These are phyloP conservation scores for Candida albicans DNA, from an alignment of 1,139 yeast species.

Conservation along the genomic window DNA sequence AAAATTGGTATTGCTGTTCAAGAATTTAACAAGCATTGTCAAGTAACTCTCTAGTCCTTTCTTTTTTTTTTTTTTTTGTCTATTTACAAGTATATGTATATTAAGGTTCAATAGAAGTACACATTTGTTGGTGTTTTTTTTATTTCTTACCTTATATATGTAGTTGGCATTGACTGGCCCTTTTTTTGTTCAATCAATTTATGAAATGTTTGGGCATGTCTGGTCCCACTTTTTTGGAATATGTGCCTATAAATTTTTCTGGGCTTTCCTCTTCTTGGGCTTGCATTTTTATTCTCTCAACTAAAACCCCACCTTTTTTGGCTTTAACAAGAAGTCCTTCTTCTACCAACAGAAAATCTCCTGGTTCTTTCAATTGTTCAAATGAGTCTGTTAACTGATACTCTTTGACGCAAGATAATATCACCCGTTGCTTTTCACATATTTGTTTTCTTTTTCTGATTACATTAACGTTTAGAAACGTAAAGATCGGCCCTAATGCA, in stretches of 20 bases:
- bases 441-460: slow-evolving; percentile 28
- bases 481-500: slow-evolving; percentile 60
- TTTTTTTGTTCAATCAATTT: slow-evolving; percentile 3
- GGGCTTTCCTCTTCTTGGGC: slow-evolving; percentile 51
- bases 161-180: neutral
- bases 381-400: neutral
- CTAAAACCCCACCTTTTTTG: slow-evolving; percentile 39
- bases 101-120: no score
- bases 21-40: slow-evolving; percentile 68
- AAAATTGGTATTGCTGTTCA: slow-evolving; percentile 79
- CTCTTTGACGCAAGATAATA: slow-evolving; percentile 36
- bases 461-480: slow-evolving; percentile 41
- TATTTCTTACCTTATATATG: slow-evolving; percentile 5
- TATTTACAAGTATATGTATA: neutral
- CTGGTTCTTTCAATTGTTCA: slow-evolving; percentile 26
- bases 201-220: slow-evolving; percentile 13
- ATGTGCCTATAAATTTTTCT: slow-evolving; percentile 10
- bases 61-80: slow-evolving; percentile 2
- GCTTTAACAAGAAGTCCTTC: slow-evolving; percentile 41
- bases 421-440: slow-evolving; percentile 43
- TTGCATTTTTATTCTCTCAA: slow-evolving; percentile 49
- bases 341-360: slow-evolving; percentile 37
- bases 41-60: slow-evolving; percentile 32
- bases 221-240: slow-evolving; percentile 12
- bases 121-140: neutral